Evolutionary conservation across 108 stramenopile genomes (phyloP).

Genomic region (Nannochloropsis oceanica): DNA sequence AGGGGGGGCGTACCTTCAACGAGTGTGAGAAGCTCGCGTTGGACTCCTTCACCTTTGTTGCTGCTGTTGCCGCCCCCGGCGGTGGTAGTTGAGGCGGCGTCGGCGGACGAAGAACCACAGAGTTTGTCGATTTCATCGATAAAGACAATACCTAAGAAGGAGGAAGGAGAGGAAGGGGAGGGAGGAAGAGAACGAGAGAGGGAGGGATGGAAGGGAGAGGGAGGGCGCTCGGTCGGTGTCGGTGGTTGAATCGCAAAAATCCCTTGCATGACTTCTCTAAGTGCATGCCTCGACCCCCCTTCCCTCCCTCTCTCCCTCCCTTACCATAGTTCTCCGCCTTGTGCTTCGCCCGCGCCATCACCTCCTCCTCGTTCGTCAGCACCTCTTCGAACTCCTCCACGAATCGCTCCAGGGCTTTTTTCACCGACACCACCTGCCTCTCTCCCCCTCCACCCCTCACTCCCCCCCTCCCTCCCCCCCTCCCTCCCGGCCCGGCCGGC

Average conservation of each 20-base stretch:
- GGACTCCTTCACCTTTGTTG: background rate
- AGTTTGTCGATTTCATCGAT: conserved; percentile 19
- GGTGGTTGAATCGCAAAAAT: no score
- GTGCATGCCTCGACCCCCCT: no score
- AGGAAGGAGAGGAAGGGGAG: no score
- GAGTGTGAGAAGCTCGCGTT: background rate
- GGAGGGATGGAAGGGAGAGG: no score
- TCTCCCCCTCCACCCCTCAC: background rate
- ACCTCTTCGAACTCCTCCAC: background rate
- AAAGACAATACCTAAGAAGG: conserved; percentile 19
- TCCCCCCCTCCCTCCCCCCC: background rate
- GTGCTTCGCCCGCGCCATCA: background rate
- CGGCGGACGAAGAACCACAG: background rate
- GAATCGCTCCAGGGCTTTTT: background rate
- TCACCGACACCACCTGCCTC: background rate
- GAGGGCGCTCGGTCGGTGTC: no score
- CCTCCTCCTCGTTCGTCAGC: background rate
- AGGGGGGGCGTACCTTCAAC: no score
- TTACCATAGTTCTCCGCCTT: background rate
- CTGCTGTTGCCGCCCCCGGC: background rate
- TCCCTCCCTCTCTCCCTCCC: background rate
- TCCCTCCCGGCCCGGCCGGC: background rate
- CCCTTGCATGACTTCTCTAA: no score
- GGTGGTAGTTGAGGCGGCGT: background rate
- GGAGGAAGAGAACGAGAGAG: no score